Conservation (phyloP, 1,284 basidiomycete species). For the Retiboletus flavoniger region DNA sequence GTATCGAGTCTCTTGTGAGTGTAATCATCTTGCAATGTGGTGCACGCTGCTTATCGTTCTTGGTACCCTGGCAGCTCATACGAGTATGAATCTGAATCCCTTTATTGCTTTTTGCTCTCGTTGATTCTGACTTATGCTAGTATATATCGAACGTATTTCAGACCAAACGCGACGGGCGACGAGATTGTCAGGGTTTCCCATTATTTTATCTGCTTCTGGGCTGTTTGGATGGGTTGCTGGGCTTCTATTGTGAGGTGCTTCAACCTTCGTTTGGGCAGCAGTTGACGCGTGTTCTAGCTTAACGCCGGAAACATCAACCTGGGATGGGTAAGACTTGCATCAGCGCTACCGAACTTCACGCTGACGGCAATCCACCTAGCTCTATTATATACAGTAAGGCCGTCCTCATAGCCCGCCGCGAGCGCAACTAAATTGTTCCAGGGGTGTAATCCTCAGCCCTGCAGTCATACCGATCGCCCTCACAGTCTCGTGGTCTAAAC, state of each 20-base stretch:
- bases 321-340: constrained; percentile 38
- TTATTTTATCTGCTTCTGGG: constrained; percentile 58
- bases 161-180: constrained; percentile 45
- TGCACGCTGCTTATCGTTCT: constrained; percentile 4
- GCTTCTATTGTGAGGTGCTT: constrained; percentile 41
- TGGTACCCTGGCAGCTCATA: constrained; percentile 35
- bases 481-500: constrained; percentile 49
- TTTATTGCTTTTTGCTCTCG: too few species aligned
- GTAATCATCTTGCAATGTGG: background rate
- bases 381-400: constrained; percentile 49
- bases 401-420: background rate
- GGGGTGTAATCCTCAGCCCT: constrained; percentile 48
- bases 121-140: constrained; percentile 9
- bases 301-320: constrained; percentile 46
- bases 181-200: constrained; percentile 55
- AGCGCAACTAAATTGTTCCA: constrained; percentile 17
- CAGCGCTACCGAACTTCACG: background rate
- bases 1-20: constrained; percentile 56
- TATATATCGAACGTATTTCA: constrained; percentile 51
- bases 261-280: background rate
- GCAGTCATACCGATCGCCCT: constrained; percentile 50
- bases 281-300: constrained; percentile 33
- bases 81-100: constrained; percentile 33
- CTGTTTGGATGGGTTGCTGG: constrained; percentile 61
- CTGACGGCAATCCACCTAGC: constrained; percentile 22